Evolutionary conservation across 305 asterid species (phyloP).

Genomic region (Fraxinus dipetala): DNA sequence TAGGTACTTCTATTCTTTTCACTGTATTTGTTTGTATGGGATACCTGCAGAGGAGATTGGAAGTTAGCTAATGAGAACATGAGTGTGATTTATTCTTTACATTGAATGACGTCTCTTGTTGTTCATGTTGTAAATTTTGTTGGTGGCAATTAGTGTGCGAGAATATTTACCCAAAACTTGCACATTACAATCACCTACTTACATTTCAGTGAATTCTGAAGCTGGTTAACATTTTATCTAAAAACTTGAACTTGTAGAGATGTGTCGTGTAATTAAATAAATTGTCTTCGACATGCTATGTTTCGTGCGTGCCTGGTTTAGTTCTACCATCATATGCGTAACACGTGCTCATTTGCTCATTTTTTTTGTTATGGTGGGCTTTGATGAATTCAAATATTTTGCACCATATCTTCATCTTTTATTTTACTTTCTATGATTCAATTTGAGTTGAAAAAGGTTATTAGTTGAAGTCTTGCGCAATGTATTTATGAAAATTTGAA

Average conservation of each 20-base stretch:
- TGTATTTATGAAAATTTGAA: neutral
- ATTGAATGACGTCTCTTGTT: neutral
- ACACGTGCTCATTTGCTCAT: neutral
- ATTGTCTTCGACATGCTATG: neutral
- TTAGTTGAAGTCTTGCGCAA: neutral
- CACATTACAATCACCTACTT: neutral
- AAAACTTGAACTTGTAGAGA: neutral
- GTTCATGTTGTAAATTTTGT: neutral
- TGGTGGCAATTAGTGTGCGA: neutral
- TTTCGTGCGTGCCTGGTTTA: neutral
- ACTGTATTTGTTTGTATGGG: slow-evolving; percentile 7
- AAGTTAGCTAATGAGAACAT: neutral
- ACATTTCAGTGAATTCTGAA: neutral
- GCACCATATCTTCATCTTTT: neutral
- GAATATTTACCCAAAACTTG: neutral
- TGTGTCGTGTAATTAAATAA: neutral
- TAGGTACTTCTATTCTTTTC: slow-evolving; percentile 26
- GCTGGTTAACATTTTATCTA: neutral
- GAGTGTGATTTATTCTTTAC: neutral
- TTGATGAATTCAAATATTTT: neutral
- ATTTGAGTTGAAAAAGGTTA: too few relatives aligned
- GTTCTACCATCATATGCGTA: neutral
- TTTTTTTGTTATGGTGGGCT: neutral
- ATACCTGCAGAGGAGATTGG: neutral
- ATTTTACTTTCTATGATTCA: too few relatives aligned